Evolutionary conservation across 2,329 filamentous ascomycete species (phyloP).

Genomic region (Coniochaeta ligniaria): DNA sequence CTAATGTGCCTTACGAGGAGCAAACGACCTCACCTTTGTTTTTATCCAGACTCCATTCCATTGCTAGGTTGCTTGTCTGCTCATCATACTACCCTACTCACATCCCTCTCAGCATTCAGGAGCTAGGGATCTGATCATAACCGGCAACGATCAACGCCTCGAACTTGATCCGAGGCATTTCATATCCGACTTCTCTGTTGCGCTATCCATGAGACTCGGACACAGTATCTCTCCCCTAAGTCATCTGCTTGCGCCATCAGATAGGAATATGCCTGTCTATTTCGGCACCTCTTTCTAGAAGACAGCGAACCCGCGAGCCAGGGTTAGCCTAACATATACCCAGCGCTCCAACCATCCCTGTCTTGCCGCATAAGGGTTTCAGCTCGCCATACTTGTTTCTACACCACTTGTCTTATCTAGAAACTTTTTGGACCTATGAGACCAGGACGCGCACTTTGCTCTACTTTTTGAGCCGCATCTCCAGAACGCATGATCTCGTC

Average conservation of each 20-base stretch:
- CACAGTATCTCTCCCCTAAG: too few relatives aligned
- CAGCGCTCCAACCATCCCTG: background rate
- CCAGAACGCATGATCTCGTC: slow-evolving; percentile 3
- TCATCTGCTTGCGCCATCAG: too few relatives aligned
- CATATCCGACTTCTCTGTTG: too few relatives aligned
- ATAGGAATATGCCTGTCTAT: background rate
- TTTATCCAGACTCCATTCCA: too few relatives aligned
- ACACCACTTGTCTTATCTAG: background rate
- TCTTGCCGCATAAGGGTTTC: background rate
- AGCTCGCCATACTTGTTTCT: background rate
- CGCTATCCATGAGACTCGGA: too few relatives aligned
- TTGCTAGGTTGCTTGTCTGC: background rate
- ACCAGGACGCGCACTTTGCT: background rate
- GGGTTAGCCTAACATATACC: background rate
- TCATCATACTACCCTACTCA: background rate
- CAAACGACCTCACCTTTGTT: too few relatives aligned
- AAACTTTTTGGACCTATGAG: background rate
- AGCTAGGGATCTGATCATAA: background rate
- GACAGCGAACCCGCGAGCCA: background rate
- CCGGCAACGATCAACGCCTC: background rate
- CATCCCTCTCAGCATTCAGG: background rate
- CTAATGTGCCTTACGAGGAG: too few relatives aligned
- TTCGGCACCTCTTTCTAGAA: background rate
- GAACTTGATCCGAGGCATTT: too few relatives aligned
- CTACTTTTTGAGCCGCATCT: background rate